Conservation (phyloP, 495 filamentous ascomycete species). For the Tuber borchii region DNA sequence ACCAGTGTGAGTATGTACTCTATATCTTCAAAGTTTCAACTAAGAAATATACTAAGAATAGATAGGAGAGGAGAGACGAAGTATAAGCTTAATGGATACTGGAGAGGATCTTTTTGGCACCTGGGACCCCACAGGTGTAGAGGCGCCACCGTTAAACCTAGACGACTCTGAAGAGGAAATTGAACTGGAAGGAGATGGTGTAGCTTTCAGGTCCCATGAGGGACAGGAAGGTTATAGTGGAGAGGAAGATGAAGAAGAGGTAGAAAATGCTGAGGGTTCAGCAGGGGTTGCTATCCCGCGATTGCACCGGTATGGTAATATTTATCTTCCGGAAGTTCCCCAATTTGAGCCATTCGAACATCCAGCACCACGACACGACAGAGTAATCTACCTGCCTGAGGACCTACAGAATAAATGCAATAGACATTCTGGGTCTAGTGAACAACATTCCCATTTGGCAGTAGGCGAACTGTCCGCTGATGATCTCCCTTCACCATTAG, state of each 20-base stretch:
- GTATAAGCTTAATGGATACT: background rate
- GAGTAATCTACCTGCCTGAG: background rate
- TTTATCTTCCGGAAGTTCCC: background rate
- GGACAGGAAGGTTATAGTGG: background rate
- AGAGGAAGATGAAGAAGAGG: background rate
- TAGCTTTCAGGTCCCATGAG: background rate
- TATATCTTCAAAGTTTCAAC: background rate
- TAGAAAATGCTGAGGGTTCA: too few relatives aligned
- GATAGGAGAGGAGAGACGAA: background rate
- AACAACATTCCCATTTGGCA: background rate
- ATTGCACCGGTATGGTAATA: background rate
- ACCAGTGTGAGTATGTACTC: background rate
- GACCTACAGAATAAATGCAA: background rate
- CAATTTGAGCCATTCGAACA: background rate
- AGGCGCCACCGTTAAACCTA: background rate
- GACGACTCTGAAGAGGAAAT: conserved; percentile 7
- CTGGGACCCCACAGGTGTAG: background rate
- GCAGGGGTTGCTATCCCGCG: background rate
- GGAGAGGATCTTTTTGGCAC: background rate
- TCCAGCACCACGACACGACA: background rate
- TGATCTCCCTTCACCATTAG: background rate
- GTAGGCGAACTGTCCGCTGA: background rate
- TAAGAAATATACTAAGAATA: background rate
- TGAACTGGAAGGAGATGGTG: background rate
- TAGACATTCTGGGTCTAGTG: background rate